Evolutionary conservation across 202 grass and related monocot species (phyloP), one percentile per base, ranked within the genome.

Genomic region (Elaeis oleifera): DNA sequence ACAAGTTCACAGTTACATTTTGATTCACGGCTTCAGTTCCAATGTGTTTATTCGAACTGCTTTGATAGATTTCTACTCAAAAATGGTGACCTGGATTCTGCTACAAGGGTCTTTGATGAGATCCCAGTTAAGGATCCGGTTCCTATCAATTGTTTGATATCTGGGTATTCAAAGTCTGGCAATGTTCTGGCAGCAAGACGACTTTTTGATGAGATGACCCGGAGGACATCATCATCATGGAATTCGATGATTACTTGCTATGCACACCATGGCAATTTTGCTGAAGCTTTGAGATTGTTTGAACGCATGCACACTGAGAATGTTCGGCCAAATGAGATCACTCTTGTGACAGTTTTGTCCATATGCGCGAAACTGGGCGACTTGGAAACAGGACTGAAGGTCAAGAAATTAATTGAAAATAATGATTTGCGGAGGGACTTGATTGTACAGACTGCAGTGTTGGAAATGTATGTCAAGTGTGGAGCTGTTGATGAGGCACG

Each of bases 201-300:
- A 20, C 71, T 95, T 22, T 95, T 95, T 17, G 82, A 95, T 60
- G 22, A 62, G n/a, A 95, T 95, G 85, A 31, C 55, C 5, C 78
- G 44, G 63, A 86, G 79, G 72, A 89, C 90, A 4, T 79, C 85
- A 0, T 76, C 90, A 55, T 85, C 90, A 0, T 95, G 90, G 85
- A 95, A 95, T 74, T 89, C 90, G 0, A 95, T 95, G 69, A 86
- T 95, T 17, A 80, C 85, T 11, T 79, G 82, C 52, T 86, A 95
- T 67, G 77, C 85, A 0, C 79, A 82, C 22, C 36, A 64, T 3
- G 79, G 90, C 36, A 76, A 81, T 14, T 81, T 76, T 59, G 62
- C 25, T 13, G 82, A 86, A 70, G 82, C 90, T 32, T 72, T 95
- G 39, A 21, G 23, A 29, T 76, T 89, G 75, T 95, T 95, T 59